Evolutionary conservation across 2,329 filamentous ascomycete genomes (phyloP).

Genomic region (Remersonia thermophila): DNA sequence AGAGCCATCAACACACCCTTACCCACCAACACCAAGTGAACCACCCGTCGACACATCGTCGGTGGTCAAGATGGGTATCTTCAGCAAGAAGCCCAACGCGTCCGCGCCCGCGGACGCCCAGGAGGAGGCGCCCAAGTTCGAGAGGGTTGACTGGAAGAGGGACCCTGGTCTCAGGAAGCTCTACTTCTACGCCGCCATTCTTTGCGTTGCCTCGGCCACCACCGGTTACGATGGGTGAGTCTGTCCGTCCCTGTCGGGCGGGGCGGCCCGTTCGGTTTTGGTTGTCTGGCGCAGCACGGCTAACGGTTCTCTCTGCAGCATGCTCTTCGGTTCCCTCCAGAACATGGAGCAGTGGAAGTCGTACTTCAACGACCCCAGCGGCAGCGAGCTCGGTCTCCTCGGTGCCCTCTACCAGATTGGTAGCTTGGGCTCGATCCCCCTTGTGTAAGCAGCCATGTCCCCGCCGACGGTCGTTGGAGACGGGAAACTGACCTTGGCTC

Average conservation of each 20-base stretch:
- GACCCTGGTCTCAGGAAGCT: slow-evolving; percentile 44
- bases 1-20: slow-evolving; percentile 8
- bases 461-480: background rate
- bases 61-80: slow-evolving; percentile 17
- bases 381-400: slow-evolving; percentile 37
- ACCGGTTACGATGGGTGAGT: slow-evolving; percentile 43
- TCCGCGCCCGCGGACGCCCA: slow-evolving; percentile 22
- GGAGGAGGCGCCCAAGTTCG: slow-evolving; percentile 38
- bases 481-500: slow-evolving; percentile 2
- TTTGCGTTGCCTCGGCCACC: slow-evolving; percentile 43
- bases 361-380: slow-evolving; percentile 35
- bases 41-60: slow-evolving; percentile 5
- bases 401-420: slow-evolving; percentile 49
- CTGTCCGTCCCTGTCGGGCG: background rate
- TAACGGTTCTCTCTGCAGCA: slow-evolving; percentile 19
- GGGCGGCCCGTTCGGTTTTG: too few species aligned
- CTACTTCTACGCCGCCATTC: slow-evolving; percentile 39
- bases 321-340: slow-evolving; percentile 33
- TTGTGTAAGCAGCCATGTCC: slow-evolving; percentile 30
- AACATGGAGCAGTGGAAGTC: slow-evolving; percentile 32
- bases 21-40: slow-evolving; percentile 1
- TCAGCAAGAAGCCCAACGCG: slow-evolving; percentile 19
- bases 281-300: too few species aligned
- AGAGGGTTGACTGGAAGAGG: slow-evolving; percentile 38
- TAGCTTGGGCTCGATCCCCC: slow-evolving; percentile 42